phyloP scores from a whole-genome alignment of 257 asterid genomes.

The Nicotiana otophora region DNA sequence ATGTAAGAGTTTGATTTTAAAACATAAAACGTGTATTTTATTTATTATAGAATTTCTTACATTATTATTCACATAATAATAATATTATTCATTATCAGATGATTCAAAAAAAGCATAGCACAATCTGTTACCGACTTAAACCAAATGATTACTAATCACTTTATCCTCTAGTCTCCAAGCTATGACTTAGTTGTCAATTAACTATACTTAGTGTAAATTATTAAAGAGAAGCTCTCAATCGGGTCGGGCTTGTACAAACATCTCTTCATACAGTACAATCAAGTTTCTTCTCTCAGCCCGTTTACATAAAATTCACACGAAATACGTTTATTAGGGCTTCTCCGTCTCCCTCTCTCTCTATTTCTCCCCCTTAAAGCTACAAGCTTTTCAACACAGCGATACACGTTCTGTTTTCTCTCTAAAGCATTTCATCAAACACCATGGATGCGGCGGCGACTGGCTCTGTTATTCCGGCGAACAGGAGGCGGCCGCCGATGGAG shows the following conservation, averaged over 20 bases:
- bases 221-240: background rate
- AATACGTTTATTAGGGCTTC: background rate
- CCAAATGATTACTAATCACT: too few species aligned
- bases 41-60: too few species aligned
- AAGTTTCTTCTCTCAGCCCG: background rate
- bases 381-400: background rate
- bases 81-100: too few species aligned
- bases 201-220: background rate
- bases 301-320: background rate
- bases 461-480: constrained; percentile 28
- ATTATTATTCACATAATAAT: too few species aligned
- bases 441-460: constrained; percentile 61
- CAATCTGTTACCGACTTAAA: too few species aligned
- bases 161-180: too few species aligned
- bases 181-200: too few species aligned
- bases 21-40: too few species aligned
- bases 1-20: too few species aligned
- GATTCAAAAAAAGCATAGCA: too few species aligned
- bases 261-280: background rate
- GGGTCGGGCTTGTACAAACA: background rate
- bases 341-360: background rate
- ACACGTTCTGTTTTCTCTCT: background rate
- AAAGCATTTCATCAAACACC: background rate
- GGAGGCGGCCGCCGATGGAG: constrained; percentile 39
- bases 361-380: background rate